A percentile compares a stretch with the other conserved stretches of the same genome.
phyloP scores from a whole-genome alignment of 2,329 filamentous ascomycete species.

The Fusarium torreyae region DNA sequence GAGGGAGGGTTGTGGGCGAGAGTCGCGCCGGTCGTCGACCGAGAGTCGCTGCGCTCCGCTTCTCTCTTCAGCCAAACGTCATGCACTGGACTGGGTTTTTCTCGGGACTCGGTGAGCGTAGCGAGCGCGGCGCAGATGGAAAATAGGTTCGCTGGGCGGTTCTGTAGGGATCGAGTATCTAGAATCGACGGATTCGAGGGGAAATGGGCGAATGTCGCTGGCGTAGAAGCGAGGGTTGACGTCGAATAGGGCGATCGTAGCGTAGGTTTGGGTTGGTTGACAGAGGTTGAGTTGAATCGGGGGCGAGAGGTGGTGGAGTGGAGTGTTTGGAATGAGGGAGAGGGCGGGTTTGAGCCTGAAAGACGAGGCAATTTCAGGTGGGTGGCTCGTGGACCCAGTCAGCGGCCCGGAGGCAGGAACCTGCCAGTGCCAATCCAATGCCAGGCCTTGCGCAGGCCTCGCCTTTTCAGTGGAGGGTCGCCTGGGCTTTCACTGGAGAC shows the following conservation, averaged over 20 bases:
- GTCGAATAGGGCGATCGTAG: constrained; percentile 45
- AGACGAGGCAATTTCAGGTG: constrained; percentile 51
- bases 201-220: constrained; percentile 47
- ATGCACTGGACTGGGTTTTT: constrained; percentile 52
- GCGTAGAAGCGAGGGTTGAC: constrained; percentile 44
- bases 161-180: constrained; percentile 13
- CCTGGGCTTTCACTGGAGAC: too few relatives aligned
- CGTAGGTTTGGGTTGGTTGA: constrained; percentile 49
- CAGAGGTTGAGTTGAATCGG: constrained; percentile 51
- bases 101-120: constrained; percentile 39
- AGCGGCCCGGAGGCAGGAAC: constrained; percentile 23
- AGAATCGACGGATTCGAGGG: constrained; percentile 34
- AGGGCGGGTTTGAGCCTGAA: constrained; percentile 51
- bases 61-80: constrained; percentile 51
- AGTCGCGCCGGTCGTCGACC: constrained; percentile 54
- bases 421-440: constrained; percentile 33
- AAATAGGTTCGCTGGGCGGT: constrained; percentile 20
- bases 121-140: constrained; percentile 36
- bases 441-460: constrained; percentile 19
- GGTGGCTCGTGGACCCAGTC: constrained; percentile 29
- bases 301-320: constrained; percentile 51
- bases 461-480: too few relatives aligned
- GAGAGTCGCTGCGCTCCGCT: constrained; percentile 54
- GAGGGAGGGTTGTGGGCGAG: constrained; percentile 50
- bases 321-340: constrained; percentile 52